Evolutionary conservation across 139 green algal genomes (phyloP).

Genomic region (Picochlorum costavermella): DNA sequence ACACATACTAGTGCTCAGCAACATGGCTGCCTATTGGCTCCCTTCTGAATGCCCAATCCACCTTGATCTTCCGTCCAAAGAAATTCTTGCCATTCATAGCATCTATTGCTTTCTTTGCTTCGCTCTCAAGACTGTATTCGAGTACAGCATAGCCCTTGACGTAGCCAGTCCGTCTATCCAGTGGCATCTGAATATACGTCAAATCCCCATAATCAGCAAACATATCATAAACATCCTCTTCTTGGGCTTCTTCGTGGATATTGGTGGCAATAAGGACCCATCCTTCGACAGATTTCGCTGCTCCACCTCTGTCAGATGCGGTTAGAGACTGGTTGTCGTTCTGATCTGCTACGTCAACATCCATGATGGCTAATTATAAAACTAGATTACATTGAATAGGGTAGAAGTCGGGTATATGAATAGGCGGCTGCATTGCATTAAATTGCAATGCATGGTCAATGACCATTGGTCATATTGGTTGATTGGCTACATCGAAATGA

Average conservation of each 20-base stretch:
- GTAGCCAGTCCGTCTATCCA: constrained; percentile 83
- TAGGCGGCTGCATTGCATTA: too few relatives aligned
- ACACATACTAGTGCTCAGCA: not conserved
- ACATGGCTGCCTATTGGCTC: constrained; percentile 10
- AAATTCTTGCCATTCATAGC: constrained; percentile 75
- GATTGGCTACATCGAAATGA: too few relatives aligned
- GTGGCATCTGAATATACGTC: constrained; percentile 94
- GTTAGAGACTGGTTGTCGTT: too few relatives aligned
- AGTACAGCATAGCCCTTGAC: constrained; percentile 86
- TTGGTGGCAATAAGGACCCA: constrained; percentile 89
- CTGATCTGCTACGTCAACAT: too few relatives aligned
- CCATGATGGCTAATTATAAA: too few relatives aligned
- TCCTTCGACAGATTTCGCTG: not conserved
- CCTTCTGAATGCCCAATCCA: constrained; percentile 62
- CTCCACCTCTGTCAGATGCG: too few relatives aligned
- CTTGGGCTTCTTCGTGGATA: constrained; percentile 90
- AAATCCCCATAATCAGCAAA: constrained; percentile 92
- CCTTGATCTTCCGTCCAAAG: constrained; percentile 58
- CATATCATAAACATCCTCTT: constrained; percentile 87
- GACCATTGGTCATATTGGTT: too few relatives aligned
- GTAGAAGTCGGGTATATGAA: too few relatives aligned
- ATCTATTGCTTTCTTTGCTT: constrained; percentile 81
- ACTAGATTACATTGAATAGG: too few relatives aligned
- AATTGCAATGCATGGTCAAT: too few relatives aligned
- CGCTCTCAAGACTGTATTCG: constrained; percentile 76